Percentiles rank a stretch among this genome's conserved stretches.
Evolutionary conservation across 1,284 basidiomycete genomes (phyloP).

Genomic region (Cryptococcus sp.): DNA sequence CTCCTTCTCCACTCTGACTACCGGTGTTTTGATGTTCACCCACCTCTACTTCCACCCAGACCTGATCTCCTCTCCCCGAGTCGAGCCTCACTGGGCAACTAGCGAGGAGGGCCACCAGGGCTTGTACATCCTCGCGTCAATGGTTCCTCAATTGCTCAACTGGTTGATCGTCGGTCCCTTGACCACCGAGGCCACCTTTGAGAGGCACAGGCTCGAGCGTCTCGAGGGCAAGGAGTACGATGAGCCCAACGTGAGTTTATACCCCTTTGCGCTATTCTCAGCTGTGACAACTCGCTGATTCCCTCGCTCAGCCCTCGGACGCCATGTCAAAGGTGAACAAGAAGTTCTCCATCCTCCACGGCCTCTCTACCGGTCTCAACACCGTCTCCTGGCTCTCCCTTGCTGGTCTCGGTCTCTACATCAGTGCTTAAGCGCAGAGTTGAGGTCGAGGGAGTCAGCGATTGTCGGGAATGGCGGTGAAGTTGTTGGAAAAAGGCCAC

Average conservation of each 20-base stretch:
- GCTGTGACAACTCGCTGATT: not conserved
- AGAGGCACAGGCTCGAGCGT: constrained; percentile 71
- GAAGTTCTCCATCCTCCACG: constrained; percentile 67
- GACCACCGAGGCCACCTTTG: constrained; percentile 61
- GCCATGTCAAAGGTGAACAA: constrained; percentile 69
- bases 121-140: constrained; percentile 61
- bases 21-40: constrained; percentile 61
- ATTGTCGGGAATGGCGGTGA: too few species aligned
- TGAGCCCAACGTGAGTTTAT: constrained; percentile 61
- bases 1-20: constrained; percentile 61
- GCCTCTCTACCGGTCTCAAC: constrained; percentile 63
- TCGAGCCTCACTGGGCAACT: constrained; percentile 55
- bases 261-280: not conserved
- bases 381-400: constrained; percentile 63
- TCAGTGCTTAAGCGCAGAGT: constrained; percentile 51
- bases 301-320: constrained; percentile 60
- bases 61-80: constrained; percentile 53
- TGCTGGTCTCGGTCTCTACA: constrained; percentile 65
- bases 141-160: constrained; percentile 58
- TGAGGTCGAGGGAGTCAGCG: too few species aligned
- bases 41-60: constrained; percentile 68
- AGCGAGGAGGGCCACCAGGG: constrained; percentile 68
- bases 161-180: constrained; percentile 46
- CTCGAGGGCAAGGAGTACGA: constrained; percentile 69
- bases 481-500: too few species aligned